A percentile compares a stretch with the other conserved stretches of the same genome.
Evolutionary conservation across 1,284 basidiomycete genomes (phyloP).

Genomic region (Anthracocystis panici-leucophaei): DNA sequence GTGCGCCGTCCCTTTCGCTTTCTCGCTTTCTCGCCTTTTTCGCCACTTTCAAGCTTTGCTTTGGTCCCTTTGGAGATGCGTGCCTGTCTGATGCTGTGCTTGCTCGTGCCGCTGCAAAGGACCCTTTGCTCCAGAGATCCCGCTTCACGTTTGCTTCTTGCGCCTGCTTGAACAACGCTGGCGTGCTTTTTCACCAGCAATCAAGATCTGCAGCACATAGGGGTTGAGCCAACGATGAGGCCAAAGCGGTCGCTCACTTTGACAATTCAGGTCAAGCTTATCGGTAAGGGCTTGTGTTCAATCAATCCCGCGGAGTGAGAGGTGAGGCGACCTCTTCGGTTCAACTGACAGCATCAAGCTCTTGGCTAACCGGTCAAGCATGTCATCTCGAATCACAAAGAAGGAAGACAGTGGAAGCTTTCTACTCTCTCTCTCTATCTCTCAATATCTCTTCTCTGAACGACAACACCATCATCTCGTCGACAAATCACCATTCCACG

Average conservation of each 20-base stretch:
- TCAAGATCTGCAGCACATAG: neutral
- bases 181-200: conserved; percentile 1
- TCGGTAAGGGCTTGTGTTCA: no score
- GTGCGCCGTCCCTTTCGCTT: no score
- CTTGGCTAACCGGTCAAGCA: no score
- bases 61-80: no score
- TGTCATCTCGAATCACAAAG: neutral
- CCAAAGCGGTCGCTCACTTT: neutral
- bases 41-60: no score
- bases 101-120: no score
- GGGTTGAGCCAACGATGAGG: neutral
- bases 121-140: no score
- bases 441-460: neutral
- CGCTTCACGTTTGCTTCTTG: neutral
- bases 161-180: neutral
- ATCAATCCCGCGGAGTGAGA: conserved; percentile 3
- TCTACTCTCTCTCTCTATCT: neutral
- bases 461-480: neutral
- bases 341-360: neutral
- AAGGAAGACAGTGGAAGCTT: conserved; percentile 16
- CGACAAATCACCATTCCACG: conserved; percentile 2
- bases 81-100: no score
- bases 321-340: conserved; percentile 4
- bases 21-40: no score
- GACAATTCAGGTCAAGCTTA: no score